Evolutionary conservation across 495 filamentous ascomycete species (phyloP).

Genomic region (Aspergillus biplanus): DNA sequence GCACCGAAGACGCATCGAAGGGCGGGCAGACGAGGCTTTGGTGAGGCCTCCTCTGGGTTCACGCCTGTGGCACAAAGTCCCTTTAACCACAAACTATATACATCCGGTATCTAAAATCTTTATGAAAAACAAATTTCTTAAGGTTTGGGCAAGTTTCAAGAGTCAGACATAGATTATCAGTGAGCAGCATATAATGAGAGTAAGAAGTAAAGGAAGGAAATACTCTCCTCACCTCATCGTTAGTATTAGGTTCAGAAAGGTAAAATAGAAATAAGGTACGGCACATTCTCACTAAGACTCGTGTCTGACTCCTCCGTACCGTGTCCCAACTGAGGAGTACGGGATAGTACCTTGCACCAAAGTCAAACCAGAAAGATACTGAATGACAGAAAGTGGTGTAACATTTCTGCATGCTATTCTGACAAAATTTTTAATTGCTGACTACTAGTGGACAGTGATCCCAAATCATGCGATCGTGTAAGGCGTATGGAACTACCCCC

Average conservation of each 20-base stretch:
- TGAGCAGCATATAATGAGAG: no score
- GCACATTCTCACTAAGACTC: neutral
- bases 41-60: constrained; percentile 25
- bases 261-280: constrained; percentile 20
- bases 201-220: no score
- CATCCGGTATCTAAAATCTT: no score
- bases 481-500: no score
- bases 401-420: no score
- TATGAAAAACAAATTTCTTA: no score
- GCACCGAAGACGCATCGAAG: constrained; percentile 49
- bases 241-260: constrained; percentile 2
- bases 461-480: no score
- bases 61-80: constrained; percentile 17
- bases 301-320: no score
- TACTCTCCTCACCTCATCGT: neutral
- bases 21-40: constrained; percentile 26
- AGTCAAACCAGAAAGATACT: neutral
- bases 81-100: neutral
- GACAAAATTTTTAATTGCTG: no score
- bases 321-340: no score
- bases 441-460: no score
- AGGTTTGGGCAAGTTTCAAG: neutral
- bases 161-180: neutral
- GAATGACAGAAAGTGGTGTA: no score
- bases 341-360: neutral